Percentiles rank a stretch among this genome's conserved stretches.
phyloP scores from a whole-genome alignment of 306 rosid species.

The Begonia loranthoides region DNA sequence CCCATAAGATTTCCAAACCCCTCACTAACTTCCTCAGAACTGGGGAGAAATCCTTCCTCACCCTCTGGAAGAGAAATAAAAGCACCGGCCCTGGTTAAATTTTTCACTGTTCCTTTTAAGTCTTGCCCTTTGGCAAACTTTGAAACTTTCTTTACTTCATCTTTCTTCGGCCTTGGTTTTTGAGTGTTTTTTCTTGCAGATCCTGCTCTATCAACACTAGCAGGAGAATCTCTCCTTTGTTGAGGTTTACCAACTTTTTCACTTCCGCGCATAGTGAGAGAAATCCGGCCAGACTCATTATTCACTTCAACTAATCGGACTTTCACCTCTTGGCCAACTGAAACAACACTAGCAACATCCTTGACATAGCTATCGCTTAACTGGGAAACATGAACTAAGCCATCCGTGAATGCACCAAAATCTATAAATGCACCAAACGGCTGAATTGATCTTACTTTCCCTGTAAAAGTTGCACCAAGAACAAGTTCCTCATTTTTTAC shows the following conservation, averaged over 20 bases:
- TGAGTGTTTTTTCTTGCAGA: slow-evolving; percentile 45
- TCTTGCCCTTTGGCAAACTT: slow-evolving; percentile 71
- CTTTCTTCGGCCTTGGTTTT: slow-evolving; percentile 41
- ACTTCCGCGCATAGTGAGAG: slow-evolving; percentile 85
- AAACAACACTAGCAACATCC: slow-evolving; percentile 77
- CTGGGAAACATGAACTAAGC: slow-evolving; percentile 89
- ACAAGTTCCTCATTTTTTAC: slow-evolving; percentile 70
- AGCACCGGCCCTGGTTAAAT: slow-evolving; percentile 64
- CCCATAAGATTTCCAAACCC: slow-evolving; percentile 75
- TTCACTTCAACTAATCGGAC: slow-evolving; percentile 77
- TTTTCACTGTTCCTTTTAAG: slow-evolving; percentile 77
- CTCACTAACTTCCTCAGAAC: slow-evolving; percentile 56
- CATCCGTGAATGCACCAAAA: slow-evolving; percentile 94
- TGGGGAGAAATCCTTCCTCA: slow-evolving; percentile 94
- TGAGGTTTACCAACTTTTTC: slow-evolving; percentile 25
- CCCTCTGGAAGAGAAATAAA: slow-evolving; percentile 90
- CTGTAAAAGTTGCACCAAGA: slow-evolving; percentile 75
- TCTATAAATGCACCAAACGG: slow-evolving; percentile 97
- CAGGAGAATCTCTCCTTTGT: slow-evolving; percentile 40
- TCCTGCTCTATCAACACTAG: slow-evolving; percentile 35
- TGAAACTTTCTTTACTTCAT: slow-evolving; percentile 32
- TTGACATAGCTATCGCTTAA: slow-evolving; percentile 75
- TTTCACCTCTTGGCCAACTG: slow-evolving; percentile 97
- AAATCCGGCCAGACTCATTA: slow-evolving; percentile 60
- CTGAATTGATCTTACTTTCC: slow-evolving; percentile 88